Evolutionary conservation across 208 protist genomes (phyloP).

Genomic region (Herpetomonas samuelpessoai): DNA sequence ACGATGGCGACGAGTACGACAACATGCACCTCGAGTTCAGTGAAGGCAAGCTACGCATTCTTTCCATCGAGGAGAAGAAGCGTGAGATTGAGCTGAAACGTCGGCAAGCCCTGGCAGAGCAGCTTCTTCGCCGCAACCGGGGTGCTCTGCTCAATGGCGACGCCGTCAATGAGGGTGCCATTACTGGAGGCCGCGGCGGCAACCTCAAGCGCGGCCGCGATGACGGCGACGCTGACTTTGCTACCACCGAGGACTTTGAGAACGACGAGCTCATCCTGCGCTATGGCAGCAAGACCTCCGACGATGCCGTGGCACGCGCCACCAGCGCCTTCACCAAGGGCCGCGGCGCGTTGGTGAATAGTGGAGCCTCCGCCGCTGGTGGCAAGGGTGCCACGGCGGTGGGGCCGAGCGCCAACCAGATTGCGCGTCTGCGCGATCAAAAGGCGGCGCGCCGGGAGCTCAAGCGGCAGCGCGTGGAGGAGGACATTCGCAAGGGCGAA

Average conservation of each 20-base stretch:
- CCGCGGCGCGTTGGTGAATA: constrained; percentile 7
- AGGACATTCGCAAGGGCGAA: constrained; percentile 84
- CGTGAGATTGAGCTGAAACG: constrained; percentile 42
- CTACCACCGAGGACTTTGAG: constrained; percentile 60
- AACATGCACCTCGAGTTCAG: constrained; percentile 81
- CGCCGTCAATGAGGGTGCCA: constrained; percentile 50
- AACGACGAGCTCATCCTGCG: constrained; percentile 80
- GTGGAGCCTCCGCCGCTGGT: constrained; percentile 11
- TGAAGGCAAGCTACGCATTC: constrained; percentile 81
- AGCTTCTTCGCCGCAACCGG: constrained; percentile 46
- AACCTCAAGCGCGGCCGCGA: constrained; percentile 62
- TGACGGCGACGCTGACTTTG: constrained; percentile 17
- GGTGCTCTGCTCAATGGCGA: constrained; percentile 40
- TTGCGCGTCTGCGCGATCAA: constrained; percentile 61
- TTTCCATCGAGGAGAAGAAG: constrained; percentile 67
- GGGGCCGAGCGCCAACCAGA: constrained; percentile 39
- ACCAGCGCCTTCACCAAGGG: constrained; percentile 20
- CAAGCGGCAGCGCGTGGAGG: constrained; percentile 80
- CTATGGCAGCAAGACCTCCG: constrained; percentile 55
- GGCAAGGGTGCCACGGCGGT: constrained; percentile 11
- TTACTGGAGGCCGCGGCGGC: constrained; percentile 12
- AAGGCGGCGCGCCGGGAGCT: constrained; percentile 55
- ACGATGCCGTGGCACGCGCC: constrained; percentile 40
- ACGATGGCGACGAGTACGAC: constrained; percentile 63
- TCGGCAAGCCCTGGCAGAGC: constrained; percentile 59